These are phyloP conservation scores for Panicum virgatum DNA, from an alignment of 202 grass and related monocot species.

Conservation along the genomic window DNA sequence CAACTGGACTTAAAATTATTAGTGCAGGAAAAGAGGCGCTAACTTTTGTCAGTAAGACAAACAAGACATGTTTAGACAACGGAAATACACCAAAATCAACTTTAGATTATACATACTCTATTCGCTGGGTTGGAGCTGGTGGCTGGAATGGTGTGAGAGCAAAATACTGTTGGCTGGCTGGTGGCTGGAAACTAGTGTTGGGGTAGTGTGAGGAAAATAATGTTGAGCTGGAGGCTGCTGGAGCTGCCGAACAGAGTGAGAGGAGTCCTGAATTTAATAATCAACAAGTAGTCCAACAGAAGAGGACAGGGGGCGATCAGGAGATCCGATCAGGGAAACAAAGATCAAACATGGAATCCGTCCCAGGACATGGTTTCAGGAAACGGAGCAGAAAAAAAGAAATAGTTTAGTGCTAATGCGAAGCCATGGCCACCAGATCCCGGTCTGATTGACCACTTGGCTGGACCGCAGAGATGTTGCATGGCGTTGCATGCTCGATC, in stretches of 20 bases:
- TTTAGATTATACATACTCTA: no score
- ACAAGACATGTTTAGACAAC: neutral
- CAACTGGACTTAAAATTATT: no score
- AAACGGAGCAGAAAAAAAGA: constrained; percentile 4
- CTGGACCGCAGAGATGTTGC: constrained; percentile 15
- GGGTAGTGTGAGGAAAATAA: no score
- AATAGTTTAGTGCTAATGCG: neutral
- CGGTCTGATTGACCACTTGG: constrained; percentile 8
- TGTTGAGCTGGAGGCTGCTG: no score
- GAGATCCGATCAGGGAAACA: constrained; percentile 41
- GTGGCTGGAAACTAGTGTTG: no score
- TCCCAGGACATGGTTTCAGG: constrained; percentile 18
- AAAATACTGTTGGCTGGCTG: no score
- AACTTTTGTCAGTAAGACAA: neutral
- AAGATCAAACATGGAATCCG: constrained; percentile 34
- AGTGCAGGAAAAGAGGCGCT: neutral
- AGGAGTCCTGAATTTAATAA: no score
- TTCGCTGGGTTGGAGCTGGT: no score
- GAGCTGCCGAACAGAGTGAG: no score
- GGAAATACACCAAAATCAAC: neutral
- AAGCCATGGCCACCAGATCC: constrained; percentile 50
- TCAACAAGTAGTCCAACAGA: neutral
- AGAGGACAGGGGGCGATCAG: neutral
- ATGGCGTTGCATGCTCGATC: constrained; percentile 10
- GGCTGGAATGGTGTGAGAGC: no score